phyloP scores from a whole-genome alignment of 2,329 filamentous ascomycete genomes.

The Curvularia eragrostidis region DNA sequence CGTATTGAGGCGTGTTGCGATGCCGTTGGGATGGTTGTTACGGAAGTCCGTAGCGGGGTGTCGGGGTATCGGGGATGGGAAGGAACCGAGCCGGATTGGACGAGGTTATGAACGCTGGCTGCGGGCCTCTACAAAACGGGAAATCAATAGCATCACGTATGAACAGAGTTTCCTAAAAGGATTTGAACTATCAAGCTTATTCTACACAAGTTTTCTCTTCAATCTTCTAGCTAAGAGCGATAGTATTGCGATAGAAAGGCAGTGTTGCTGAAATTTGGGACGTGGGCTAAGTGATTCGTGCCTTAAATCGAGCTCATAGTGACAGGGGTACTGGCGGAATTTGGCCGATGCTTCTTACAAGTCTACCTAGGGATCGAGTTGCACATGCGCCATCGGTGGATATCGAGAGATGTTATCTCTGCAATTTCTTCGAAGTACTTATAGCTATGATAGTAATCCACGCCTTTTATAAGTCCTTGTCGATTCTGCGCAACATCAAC shows the following conservation, averaged over 20 bases:
- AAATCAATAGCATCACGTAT: too few relatives aligned
- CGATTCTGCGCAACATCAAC: not conserved
- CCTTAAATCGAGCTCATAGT: not conserved
- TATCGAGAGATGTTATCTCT: not conserved
- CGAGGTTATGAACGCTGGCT: not conserved
- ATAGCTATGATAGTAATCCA: too few relatives aligned
- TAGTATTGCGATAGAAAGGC: too few relatives aligned
- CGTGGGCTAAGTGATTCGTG: too few relatives aligned
- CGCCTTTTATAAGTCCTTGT: not conserved
- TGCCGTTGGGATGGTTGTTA: not conserved
- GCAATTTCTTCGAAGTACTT: not conserved
- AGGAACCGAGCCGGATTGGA: not conserved
- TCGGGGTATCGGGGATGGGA: conserved; percentile 1
- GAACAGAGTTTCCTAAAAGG: too few relatives aligned
- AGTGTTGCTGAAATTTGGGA: too few relatives aligned
- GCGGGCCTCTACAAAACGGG: too few relatives aligned
- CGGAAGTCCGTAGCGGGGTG: not conserved
- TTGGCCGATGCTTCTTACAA: not conserved
- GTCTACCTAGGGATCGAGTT: not conserved
- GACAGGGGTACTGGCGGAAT: conserved; percentile 2
- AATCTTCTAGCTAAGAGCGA: too few relatives aligned
- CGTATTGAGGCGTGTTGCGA: not conserved
- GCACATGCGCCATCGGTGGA: not conserved
- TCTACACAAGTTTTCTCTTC: too few relatives aligned
- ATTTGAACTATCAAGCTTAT: too few relatives aligned